phyloP scores from a whole-genome alignment of 2,329 filamentous ascomycete species.

The Seiridium unicorne region DNA sequence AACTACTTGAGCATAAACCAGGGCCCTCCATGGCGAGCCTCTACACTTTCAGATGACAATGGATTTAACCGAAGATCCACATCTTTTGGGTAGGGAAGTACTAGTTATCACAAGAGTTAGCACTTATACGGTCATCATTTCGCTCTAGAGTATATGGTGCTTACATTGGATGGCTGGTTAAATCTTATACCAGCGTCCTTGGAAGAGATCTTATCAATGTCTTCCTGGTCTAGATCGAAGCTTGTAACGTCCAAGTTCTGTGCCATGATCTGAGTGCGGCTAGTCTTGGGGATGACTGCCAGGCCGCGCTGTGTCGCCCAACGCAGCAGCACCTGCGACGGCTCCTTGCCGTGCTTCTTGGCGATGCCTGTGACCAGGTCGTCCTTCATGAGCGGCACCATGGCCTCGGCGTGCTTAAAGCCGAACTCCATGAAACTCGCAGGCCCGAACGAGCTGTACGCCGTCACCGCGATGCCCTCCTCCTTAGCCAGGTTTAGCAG shows the following conservation, averaged over 20 bases:
- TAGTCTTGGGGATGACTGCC: slow-evolving; percentile 81
- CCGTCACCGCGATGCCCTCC: slow-evolving; percentile 73
- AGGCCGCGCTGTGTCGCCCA: slow-evolving; percentile 84
- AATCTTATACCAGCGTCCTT: slow-evolving; percentile 70
- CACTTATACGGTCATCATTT: too few species aligned
- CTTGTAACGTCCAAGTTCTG: slow-evolving; percentile 66
- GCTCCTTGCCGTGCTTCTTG: slow-evolving; percentile 67
- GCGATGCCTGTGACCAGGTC: slow-evolving; percentile 63
- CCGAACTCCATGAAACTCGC: slow-evolving; percentile 76
- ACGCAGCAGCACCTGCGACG: slow-evolving; percentile 79
- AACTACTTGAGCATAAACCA: too few species aligned
- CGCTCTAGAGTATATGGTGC: slow-evolving; percentile 26
- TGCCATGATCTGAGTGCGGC: slow-evolving; percentile 47
- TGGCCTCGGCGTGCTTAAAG: slow-evolving; percentile 64
- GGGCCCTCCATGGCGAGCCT: too few species aligned
- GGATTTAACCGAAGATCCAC: slow-evolving; percentile 51
- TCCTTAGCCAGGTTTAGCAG: slow-evolving; percentile 68
- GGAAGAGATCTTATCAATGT: slow-evolving; percentile 64
- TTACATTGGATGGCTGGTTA: slow-evolving; percentile 72
- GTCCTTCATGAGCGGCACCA: slow-evolving; percentile 71
- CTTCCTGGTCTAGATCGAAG: slow-evolving; percentile 65
- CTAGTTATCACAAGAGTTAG: slow-evolving; percentile 25
- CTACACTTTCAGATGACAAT: background rate
- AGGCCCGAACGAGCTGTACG: slow-evolving; percentile 82
- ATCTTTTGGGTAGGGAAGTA: slow-evolving; percentile 57